Base-by-base conservation (phyloP, 495 filamentous ascomycete species). In the Aspergillus olivimuriae region DNA sequence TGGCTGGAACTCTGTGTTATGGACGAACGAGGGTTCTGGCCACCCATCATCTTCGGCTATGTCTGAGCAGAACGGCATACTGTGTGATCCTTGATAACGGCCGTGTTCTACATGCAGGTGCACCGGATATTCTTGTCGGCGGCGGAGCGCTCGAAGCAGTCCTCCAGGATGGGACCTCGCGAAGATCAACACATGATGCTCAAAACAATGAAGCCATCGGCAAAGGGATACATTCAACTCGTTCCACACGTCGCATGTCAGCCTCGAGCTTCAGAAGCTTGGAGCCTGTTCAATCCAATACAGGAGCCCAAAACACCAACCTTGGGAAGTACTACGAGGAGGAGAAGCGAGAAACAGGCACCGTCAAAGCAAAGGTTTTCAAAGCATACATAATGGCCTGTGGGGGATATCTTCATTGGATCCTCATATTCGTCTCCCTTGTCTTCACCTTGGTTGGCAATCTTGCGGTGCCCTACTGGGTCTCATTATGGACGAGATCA, bases 41-140 rank as follows among this genome's bases (percentile, higher is more conserved):
- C 7, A 94, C 87, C 2, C 87, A 94, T 53, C 87, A 92, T 47
- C 75, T 87, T n/a, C 74, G 72, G 3, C 66, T 92, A 6, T 86
- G 82, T 49, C 66, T 84, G 34, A 70, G 82, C 3, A 75, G 74
- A 51, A 81, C 86, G 3, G 81, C 81, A 37, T 92, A 86, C 44
- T 69, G 80, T 3, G 79, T 90, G 2, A 67, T 81, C 24, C 69
- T 94, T 1, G 78, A 76, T 12, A 76, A 89, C 44, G 87, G 87
- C 4, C 46, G 47, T 20, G 48, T 66, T 18, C 48, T 53, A 19
- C 53, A 61, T 34, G 60, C 60, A 0, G 60, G 58, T n/a, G 51
- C 53, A 0, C 54, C 59, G 2, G 55, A 61, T 9, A 52, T 53
- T 9, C 51, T 63, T 26, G 38, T 64, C 4, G 61, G 74, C 24